Percentiles rank a stretch among this genome's conserved stretches.
Evolutionary conservation across 805 yeast genomes (phyloP).

Genomic region (Teunomyces cretensis): DNA sequence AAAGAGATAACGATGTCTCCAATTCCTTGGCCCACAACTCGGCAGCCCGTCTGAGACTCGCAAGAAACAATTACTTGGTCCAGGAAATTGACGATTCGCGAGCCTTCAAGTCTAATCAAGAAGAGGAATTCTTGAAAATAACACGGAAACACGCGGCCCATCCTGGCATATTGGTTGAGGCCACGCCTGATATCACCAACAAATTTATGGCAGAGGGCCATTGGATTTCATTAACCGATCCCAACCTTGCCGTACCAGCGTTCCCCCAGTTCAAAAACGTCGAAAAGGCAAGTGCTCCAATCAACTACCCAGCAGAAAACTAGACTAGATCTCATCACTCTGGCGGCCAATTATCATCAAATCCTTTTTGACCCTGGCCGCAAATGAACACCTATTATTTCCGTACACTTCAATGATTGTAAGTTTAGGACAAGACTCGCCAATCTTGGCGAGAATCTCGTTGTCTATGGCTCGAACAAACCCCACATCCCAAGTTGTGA

Average conservation of each 20-base stretch:
- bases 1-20: slow-evolving; percentile 21
- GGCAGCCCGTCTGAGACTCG: slow-evolving; percentile 22
- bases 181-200: slow-evolving; percentile 36
- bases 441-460: slow-evolving; percentile 54
- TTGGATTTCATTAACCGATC: slow-evolving; percentile 20
- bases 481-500: slow-evolving; percentile 72
- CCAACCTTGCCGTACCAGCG: slow-evolving; percentile 22
- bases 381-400: slow-evolving; percentile 61
- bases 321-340: slow-evolving; percentile 25
- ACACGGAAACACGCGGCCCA: slow-evolving; percentile 26
- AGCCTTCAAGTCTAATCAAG: slow-evolving; percentile 9
- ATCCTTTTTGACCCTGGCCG: slow-evolving; percentile 52
- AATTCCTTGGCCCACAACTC: slow-evolving; percentile 26
- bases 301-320: slow-evolving; percentile 36
- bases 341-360: slow-evolving; percentile 73
- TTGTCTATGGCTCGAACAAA: slow-evolving; percentile 80
- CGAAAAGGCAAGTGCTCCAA: slow-evolving; percentile 56
- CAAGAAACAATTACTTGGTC: slow-evolving; percentile 18
- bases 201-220: slow-evolving; percentile 17
- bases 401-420: slow-evolving; percentile 79
- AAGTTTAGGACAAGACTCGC: slow-evolving; percentile 60
- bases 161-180: slow-evolving; percentile 35
- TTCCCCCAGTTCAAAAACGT: slow-evolving; percentile 63
- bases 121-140: slow-evolving; percentile 21
- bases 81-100: slow-evolving; percentile 14